Conservation (phyloP, 495 filamentous ascomycete species). For the Opeltia flavorubescens region DNA sequence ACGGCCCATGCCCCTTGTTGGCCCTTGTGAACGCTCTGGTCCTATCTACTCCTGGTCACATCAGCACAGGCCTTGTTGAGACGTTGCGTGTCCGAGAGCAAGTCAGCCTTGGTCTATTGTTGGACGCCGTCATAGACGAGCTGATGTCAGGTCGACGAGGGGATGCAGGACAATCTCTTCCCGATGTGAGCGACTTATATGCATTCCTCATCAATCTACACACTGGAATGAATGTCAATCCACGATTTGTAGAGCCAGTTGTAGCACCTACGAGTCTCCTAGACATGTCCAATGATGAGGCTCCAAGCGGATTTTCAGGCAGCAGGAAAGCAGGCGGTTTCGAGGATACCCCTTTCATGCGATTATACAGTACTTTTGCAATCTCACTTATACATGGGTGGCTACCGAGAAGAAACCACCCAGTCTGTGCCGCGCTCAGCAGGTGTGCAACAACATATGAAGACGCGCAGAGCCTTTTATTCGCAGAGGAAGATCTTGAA, state of each 20-base stretch:
- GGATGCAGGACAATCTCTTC: constrained; percentile 41
- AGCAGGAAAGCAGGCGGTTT: constrained; percentile 53
- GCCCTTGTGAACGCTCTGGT: constrained; percentile 88
- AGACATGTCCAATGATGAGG: constrained; percentile 25
- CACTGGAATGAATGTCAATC: constrained; percentile 98
- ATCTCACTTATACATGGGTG: constrained; percentile 91
- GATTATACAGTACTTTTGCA: constrained; percentile 71
- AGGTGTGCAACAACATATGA: constrained; percentile 72
- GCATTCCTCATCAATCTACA: constrained; percentile 77
- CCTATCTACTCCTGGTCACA: constrained; percentile 52
- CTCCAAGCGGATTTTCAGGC: constrained; percentile 23
- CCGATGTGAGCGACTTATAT: constrained; percentile 79
- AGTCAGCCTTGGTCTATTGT: constrained; percentile 67
- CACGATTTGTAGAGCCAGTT: constrained; percentile 53
- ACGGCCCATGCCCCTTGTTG: constrained; percentile 86
- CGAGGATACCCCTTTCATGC: constrained; percentile 69
- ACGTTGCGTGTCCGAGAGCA: constrained; percentile 69
- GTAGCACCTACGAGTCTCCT: constrained; percentile 24
- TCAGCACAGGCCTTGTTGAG: constrained; percentile 57
- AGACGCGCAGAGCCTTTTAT: constrained; percentile 75
- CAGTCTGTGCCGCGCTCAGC: constrained; percentile 49
- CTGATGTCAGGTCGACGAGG: constrained; percentile 54
- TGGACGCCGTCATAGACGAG: constrained; percentile 79
- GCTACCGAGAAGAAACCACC: constrained; percentile 53
- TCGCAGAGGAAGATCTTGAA: constrained; percentile 77